A percentile compares a stretch with the other conserved stretches of the same genome.
Evolutionary conservation across 257 asterid genomes (phyloP).

Genomic region (Eustoma russellianum): DNA sequence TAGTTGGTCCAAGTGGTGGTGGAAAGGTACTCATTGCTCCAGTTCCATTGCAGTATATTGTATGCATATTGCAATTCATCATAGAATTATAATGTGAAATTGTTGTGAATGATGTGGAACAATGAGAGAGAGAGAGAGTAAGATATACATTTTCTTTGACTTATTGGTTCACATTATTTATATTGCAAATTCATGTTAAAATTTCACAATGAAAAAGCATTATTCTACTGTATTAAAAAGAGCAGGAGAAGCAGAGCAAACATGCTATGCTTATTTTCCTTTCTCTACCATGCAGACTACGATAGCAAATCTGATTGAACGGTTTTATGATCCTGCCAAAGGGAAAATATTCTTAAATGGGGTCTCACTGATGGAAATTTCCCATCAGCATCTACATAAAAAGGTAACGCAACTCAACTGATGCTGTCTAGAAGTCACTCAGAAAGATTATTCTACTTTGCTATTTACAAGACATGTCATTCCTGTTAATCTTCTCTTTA

Average conservation of each 20-base stretch:
- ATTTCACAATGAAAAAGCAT: too few relatives aligned
- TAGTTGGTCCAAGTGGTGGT: constrained; percentile 94
- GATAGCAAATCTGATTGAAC: constrained; percentile 80
- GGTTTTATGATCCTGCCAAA: constrained; percentile 68
- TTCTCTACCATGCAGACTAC: constrained; percentile 52
- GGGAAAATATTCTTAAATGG: constrained; percentile 69
- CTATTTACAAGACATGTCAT: too few relatives aligned
- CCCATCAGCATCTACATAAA: constrained; percentile 63
- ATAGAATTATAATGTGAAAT: too few relatives aligned
- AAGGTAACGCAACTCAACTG: constrained; percentile 34
- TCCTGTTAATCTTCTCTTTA: too few relatives aligned
- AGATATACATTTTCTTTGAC: too few relatives aligned
- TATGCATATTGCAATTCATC: not conserved
- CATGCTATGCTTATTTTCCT: not conserved
- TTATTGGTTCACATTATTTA: too few relatives aligned
- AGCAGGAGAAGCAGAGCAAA: too few relatives aligned
- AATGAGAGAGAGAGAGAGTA: not conserved
- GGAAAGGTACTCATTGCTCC: constrained; percentile 54
- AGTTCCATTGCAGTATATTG: not conserved
- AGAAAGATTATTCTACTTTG: too few relatives aligned
- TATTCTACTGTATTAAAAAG: too few relatives aligned
- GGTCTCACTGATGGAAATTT: constrained; percentile 63
- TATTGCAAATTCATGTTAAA: too few relatives aligned
- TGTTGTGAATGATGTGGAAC: not conserved
- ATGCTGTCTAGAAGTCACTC: too few relatives aligned